phyloP scores from a whole-genome alignment of 352 stramenopile species.

The Pilasporangium apinafurcum region DNA sequence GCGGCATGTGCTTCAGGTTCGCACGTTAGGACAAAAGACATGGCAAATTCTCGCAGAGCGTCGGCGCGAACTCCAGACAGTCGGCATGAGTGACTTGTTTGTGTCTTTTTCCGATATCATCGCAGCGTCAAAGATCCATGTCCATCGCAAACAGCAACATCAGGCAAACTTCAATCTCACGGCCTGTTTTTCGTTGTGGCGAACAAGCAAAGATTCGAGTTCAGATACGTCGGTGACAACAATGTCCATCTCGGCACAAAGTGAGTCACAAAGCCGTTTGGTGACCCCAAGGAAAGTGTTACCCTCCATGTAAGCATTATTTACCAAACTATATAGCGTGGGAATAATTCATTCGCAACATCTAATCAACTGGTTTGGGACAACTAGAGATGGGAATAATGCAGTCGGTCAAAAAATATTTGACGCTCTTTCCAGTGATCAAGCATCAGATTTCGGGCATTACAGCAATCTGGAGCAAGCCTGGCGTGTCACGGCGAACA shows the following conservation, averaged over 20 bases:
- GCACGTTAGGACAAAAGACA: constrained; percentile 38
- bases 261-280: not conserved
- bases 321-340: not conserved
- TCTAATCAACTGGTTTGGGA: too few relatives aligned
- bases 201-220: too few relatives aligned
- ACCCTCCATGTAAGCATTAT: constrained; percentile 19
- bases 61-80: constrained; percentile 23
- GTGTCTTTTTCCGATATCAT: constrained; percentile 35
- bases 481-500: constrained; percentile 47
- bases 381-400: too few relatives aligned
- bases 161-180: too few relatives aligned
- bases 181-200: too few relatives aligned
- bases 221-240: too few relatives aligned
- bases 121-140: constrained; percentile 10
- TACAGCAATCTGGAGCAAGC: constrained; percentile 29
- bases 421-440: too few relatives aligned
- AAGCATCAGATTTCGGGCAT: too few relatives aligned
- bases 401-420: too few relatives aligned
- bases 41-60: constrained; percentile 33
- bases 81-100: constrained; percentile 13
- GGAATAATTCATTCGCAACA: too few relatives aligned
- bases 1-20: constrained; percentile 38
- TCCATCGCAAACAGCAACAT: constrained; percentile 7
- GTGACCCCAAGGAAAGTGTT: constrained; percentile 25
- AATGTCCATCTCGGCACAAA: not conserved